Evolutionary conservation across 305 asterid species (phyloP), one percentile per base, ranked within the genome.

Genomic region (Rubia occidens): DNA sequence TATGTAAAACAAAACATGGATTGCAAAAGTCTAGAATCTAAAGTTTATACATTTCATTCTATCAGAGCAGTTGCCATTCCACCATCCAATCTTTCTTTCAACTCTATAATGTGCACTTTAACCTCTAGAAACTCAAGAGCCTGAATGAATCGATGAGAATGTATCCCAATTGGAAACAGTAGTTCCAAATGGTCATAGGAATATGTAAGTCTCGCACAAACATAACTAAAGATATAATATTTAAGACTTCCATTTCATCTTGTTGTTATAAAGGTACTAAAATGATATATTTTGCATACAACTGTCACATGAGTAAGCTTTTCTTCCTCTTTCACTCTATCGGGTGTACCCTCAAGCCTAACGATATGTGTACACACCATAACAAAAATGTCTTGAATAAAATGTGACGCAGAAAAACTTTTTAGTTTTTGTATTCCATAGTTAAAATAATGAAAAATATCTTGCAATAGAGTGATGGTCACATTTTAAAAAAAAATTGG

Each of bases 141-240:
- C 69, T 88, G 88, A 78, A 88, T 81, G 75, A 92, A 92, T 68
- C 96, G 87, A 45, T 86, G 91, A 67, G 95, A 86, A 79, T 89
- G 96, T 77, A 92, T 92, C 76, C 98, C 98, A 43, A 92, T 92
- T 53, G 96, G 96, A 79, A 92, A 92, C 95, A 87, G 91, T 71
- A 82, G 74, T 77, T 68, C 45, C 82, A 78, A 70, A 78, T 39
- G 66, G 66, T 55, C 68, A 54, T 53, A 47, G 66, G 72, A 71
- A 45, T 32, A 18, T 70, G 42, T 8, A 29, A 32, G 51, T 42
- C 17, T 29, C n/a, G 11, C 47, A 29, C 2, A 17, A 35, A 32
- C 61, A 11, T 59, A 17, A 45, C 60, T 32, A 11, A 20, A 13
- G 17, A 58, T 43, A 58, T 20, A 43, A 39, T 43, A 35, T 35